Base-by-base conservation (phyloP, 805 yeast genomes). In the Saturnispora serradocipensis region DNA sequence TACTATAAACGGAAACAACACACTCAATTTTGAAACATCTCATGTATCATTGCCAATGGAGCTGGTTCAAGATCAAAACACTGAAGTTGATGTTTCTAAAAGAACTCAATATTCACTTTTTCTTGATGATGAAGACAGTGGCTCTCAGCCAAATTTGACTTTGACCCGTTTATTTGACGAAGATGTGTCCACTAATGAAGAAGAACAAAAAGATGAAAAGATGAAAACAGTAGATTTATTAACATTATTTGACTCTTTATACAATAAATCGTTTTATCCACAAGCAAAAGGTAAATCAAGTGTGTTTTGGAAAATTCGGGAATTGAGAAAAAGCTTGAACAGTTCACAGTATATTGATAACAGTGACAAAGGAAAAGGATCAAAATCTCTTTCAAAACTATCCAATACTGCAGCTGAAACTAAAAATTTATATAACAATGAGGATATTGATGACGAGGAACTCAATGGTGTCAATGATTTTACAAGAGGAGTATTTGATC, bases 121-220 rank as follows among this genome's bases (percentile, higher is more conserved):
- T 45, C 55, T 65, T 18, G 68, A 62, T 39, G 67, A 60, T 18
- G 67, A 52, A 4, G 63, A 61, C 13, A 20, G 22, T 10, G 69
- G 68, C 1, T 34, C 48, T 15, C 54, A 48, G 9, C 67, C 67
- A 3, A 64, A 64, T 49, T 15, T 64, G 28, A 67, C 70, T 1
- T 52, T 68, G 50, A 61, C 62, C 9, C 54, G 63, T 45, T 53
- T 68, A 6, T 68, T 68, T 56, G 71, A 68, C 48, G 71, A 68
- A 16, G 56, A n/a, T 52, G 55, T 47, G 25, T 53, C 4, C 60
- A 48, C 9, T n/a, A 61, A 56, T 18, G 63, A 59, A 4, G 25
- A 30, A 11, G 27, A 34, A 8, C 38, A 45, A 15, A 8, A 9
- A 9, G 8, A 5, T 11, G 9, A 6, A 22, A 22, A 22, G 25